Percentiles rank a stretch among this genome's conserved stretches.
Conservation (phyloP, 805 yeast genomes). For the Yarrowia deformans region DNA sequence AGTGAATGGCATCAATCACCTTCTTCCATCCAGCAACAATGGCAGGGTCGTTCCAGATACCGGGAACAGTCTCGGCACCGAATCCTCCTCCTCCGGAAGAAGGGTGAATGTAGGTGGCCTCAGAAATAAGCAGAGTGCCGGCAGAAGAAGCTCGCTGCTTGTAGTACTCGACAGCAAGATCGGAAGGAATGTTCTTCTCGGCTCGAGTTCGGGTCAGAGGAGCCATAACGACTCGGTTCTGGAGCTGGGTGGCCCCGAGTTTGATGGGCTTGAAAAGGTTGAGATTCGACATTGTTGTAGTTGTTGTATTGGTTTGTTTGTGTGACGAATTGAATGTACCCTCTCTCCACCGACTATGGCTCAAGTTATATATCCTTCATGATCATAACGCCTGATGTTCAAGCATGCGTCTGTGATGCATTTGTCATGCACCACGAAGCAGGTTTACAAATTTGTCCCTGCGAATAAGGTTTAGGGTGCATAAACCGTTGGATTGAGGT, state of each 20-base stretch:
- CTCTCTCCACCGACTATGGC: not conserved
- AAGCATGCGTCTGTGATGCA: not conserved
- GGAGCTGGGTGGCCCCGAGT: constrained; percentile 46
- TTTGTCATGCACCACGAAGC: not conserved
- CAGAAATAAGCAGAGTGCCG: constrained; percentile 68
- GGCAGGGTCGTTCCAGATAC: constrained; percentile 75
- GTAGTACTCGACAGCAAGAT: constrained; percentile 61
- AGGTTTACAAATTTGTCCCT: constrained; percentile 12
- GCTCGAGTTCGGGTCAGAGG: constrained; percentile 62
- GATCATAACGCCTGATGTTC: not conserved
- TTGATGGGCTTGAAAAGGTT: constrained; percentile 46
- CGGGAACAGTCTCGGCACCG: constrained; percentile 45
- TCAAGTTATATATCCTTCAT: constrained; percentile 1
- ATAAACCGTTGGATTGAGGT: not conserved
- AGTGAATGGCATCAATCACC: constrained; percentile 56
- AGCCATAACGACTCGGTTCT: constrained; percentile 57
- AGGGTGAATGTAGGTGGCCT: constrained; percentile 62
- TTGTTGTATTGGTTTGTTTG: not conserved
- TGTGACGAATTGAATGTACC: not conserved
- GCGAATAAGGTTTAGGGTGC: not conserved
- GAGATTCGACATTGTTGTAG: not conserved
- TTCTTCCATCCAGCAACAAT: constrained; percentile 76
- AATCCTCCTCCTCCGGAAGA: constrained; percentile 47
- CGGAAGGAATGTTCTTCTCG: constrained; percentile 53
- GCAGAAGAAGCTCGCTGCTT: constrained; percentile 60